Conservation (phyloP, 2,329 filamentous ascomycete genomes). For the Scytalidium lignicola region DNA sequence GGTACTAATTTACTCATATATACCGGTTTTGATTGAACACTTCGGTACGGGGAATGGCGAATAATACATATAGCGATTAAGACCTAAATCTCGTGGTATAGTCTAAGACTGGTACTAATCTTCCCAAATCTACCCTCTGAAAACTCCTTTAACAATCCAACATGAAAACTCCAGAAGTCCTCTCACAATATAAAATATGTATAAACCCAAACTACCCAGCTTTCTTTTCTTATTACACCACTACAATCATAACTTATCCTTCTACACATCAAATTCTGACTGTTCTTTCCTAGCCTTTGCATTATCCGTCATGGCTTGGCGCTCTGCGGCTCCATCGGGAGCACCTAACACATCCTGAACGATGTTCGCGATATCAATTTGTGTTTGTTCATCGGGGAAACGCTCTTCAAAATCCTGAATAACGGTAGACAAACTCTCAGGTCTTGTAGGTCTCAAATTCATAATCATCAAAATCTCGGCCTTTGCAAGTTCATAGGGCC, state of each 20-base stretch:
- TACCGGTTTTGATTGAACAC: too few relatives aligned
- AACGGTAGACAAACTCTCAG: conserved; percentile 54
- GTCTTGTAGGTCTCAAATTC: conserved; percentile 56
- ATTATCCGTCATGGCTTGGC: conserved; percentile 21
- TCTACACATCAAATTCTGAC: conserved; percentile 6
- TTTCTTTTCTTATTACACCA: not conserved
- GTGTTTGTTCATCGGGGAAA: conserved; percentile 50
- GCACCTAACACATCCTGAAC: conserved; percentile 53
- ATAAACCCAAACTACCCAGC: too few relatives aligned
- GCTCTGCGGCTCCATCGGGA: conserved; percentile 23
- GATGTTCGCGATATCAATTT: conserved; percentile 51
- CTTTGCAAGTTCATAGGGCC: conserved; percentile 57
- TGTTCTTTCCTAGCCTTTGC: conserved; percentile 15
- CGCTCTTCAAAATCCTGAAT: conserved; percentile 61
- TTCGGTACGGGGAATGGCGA: too few relatives aligned
- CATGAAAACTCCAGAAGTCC: not conserved
- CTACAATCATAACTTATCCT: conserved; percentile 4
- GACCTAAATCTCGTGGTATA: not conserved
- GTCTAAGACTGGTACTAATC: not conserved
- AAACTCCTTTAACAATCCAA: not conserved
- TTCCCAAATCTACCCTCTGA: not conserved
- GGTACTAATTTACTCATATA: too few relatives aligned
- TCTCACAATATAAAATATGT: too few relatives aligned
- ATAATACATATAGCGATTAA: not conserved
- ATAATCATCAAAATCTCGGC: conserved; percentile 64